Evolutionary conservation across 495 filamentous ascomycete genomes (phyloP).

Genomic region (Cetradonia linearis): DNA sequence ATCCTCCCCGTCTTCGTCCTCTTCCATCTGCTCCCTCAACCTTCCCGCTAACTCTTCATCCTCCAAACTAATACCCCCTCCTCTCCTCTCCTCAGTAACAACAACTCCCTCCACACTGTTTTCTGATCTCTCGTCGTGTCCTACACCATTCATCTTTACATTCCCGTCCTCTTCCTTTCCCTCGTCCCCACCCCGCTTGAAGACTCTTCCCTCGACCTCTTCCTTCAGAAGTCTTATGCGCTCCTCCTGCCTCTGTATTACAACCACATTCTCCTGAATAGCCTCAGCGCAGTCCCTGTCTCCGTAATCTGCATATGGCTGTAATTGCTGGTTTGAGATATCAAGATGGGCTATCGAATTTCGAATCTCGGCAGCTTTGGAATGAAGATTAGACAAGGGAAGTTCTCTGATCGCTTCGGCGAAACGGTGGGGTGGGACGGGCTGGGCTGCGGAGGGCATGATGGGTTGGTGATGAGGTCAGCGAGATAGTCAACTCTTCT

Average conservation of each 20-base stretch:
- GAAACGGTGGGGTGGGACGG: slow-evolving; percentile 55
- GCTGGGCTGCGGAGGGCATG: slow-evolving; percentile 41
- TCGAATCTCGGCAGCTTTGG: slow-evolving; percentile 71
- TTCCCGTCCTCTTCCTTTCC: slow-evolving; percentile 25
- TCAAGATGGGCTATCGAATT: slow-evolving; percentile 76
- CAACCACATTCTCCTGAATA: slow-evolving; percentile 59
- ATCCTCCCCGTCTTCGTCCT: slow-evolving; percentile 33
- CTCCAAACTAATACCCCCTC: slow-evolving; percentile 29
- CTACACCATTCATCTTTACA: slow-evolving; percentile 26
- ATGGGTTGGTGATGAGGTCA: neutral
- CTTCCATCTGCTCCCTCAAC: slow-evolving; percentile 37
- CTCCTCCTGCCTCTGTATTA: slow-evolving; percentile 63
- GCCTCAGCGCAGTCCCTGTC: slow-evolving; percentile 60
- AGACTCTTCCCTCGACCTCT: slow-evolving; percentile 68
- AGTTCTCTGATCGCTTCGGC: slow-evolving; percentile 64
- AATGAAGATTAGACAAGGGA: slow-evolving; percentile 57
- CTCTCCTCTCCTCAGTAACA: slow-evolving; percentile 19
- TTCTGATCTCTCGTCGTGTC: slow-evolving; percentile 22
- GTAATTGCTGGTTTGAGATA: slow-evolving; percentile 65
- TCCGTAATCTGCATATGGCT: slow-evolving; percentile 42
- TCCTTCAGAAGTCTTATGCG: slow-evolving; percentile 54
- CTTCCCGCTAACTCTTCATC: slow-evolving; percentile 40
- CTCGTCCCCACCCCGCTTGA: slow-evolving; percentile 53
- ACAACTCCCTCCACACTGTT: slow-evolving; percentile 18
- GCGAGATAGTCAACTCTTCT: neutral